Conservation (phyloP, 2,329 filamentous ascomycete genomes). For the Volutella citrinella region DNA sequence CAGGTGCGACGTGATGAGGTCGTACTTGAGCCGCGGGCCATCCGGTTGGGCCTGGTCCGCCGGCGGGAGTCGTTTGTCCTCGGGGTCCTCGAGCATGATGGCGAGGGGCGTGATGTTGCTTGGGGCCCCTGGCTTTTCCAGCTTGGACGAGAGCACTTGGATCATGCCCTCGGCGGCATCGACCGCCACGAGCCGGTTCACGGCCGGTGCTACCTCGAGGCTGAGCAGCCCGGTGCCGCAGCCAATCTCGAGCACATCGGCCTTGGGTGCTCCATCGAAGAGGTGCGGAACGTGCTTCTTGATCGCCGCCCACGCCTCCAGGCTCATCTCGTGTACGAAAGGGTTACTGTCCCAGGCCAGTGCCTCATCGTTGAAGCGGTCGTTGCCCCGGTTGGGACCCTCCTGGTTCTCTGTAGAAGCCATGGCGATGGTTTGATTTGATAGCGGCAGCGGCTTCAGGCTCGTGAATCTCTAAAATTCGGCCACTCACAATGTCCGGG, state of each 20-base stretch:
- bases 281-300: slow-evolving; percentile 25
- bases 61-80: slow-evolving; percentile 41
- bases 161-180: slow-evolving; percentile 56
- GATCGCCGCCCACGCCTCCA: slow-evolving; percentile 25
- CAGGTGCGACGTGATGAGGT: slow-evolving; percentile 51
- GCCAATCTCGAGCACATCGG: slow-evolving; percentile 52
- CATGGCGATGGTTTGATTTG: no score
- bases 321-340: slow-evolving; percentile 44
- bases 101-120: slow-evolving; percentile 45
- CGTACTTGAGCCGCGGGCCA: slow-evolving; percentile 38
- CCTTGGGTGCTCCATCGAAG: background rate
- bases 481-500: no score
- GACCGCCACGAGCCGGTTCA: slow-evolving; percentile 47
- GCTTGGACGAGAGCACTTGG: slow-evolving; percentile 43
- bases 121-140: slow-evolving; percentile 25
- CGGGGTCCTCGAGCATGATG: slow-evolving; percentile 45
- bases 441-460: no score
- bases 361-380: slow-evolving; percentile 53
- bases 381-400: slow-evolving; percentile 7
- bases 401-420: no score
- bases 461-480: no score
- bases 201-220: slow-evolving; percentile 44
- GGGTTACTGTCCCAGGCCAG: slow-evolving; percentile 53
- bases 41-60: slow-evolving; percentile 25
- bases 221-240: slow-evolving; percentile 56